phyloP scores from a whole-genome alignment of 1,139 yeast species.

The Sugiyamaella castrensis region DNA sequence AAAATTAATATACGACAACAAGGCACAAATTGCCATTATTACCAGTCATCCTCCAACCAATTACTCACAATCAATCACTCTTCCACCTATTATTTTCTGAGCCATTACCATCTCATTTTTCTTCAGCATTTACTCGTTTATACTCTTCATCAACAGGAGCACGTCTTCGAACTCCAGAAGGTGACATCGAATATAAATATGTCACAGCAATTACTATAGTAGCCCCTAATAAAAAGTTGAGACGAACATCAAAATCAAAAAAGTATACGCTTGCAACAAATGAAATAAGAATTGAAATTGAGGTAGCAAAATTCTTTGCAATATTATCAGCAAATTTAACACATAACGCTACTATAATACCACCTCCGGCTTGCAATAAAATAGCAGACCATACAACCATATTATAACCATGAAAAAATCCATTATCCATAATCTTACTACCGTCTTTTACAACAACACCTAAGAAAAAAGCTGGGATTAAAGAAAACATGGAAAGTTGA shows the following conservation, averaged over 20 bases:
- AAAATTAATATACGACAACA: too few species aligned
- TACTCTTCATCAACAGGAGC: slow-evolving; percentile 8
- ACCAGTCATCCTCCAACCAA: background rate
- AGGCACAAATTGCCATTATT: too few species aligned
- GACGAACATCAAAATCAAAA: slow-evolving; percentile 38
- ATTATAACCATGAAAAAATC: slow-evolving; percentile 43
- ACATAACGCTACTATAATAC: slow-evolving; percentile 43
- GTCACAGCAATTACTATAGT: slow-evolving; percentile 40
- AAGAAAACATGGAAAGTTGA: slow-evolving; percentile 41
- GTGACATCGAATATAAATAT: slow-evolving; percentile 32
- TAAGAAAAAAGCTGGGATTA: slow-evolving; percentile 41
- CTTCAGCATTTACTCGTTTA: slow-evolving; percentile 2
- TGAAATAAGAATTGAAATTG: slow-evolving; percentile 42
- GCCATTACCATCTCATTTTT: background rate
- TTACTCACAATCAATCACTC: too few species aligned
- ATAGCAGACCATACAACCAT: slow-evolving; percentile 41
- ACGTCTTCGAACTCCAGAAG: slow-evolving; percentile 3
- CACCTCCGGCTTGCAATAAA: slow-evolving; percentile 43
- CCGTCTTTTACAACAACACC: slow-evolving; percentile 42
- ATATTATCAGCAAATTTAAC: slow-evolving; percentile 45
- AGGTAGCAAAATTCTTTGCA: slow-evolving; percentile 45
- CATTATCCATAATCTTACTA: slow-evolving; percentile 34
- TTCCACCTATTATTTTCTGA: background rate
- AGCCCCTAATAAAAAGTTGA: slow-evolving; percentile 40
- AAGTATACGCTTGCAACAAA: slow-evolving; percentile 39